Percentiles rank a stretch among this genome's conserved stretches.
Evolutionary conservation across 2,329 filamentous ascomycete species (phyloP).

Genomic region (Alternaria arborescens): DNA sequence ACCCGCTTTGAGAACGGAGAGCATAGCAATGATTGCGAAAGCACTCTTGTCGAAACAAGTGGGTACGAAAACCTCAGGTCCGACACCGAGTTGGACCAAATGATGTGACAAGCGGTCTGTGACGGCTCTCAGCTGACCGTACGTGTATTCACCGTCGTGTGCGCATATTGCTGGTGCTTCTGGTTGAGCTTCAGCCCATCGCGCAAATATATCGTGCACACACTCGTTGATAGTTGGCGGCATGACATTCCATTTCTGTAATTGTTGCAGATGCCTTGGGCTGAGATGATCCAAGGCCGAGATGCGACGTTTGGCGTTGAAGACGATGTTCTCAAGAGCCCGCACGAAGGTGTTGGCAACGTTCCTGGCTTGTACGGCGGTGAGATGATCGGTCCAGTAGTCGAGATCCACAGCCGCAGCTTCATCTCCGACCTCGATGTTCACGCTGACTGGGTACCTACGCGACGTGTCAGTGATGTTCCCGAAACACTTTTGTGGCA

Average conservation of each 20-base stretch:
- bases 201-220: conserved; percentile 41
- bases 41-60: conserved; percentile 52
- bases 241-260: conserved; percentile 44
- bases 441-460: conserved; percentile 56
- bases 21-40: conserved; percentile 49
- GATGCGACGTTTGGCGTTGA: conserved; percentile 45
- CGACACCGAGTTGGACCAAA: conserved; percentile 42
- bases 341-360: conserved; percentile 44
- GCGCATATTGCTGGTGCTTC: conserved; percentile 42
- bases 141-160: conserved; percentile 46
- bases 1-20: conserved; percentile 51
- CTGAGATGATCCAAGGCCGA: conserved; percentile 52
- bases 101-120: conserved; percentile 40
- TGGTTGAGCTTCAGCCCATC: conserved; percentile 35
- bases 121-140: conserved; percentile 38
- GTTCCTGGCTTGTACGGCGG: conserved; percentile 41
- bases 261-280: conserved; percentile 43
- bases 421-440: conserved; percentile 57
- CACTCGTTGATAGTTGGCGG: conserved; percentile 42
- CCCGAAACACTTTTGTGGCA: neutral
- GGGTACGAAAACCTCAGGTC: conserved; percentile 45
- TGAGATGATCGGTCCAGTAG: conserved; percentile 47
- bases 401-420: conserved; percentile 43
- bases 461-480: neutral
- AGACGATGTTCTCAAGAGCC: conserved; percentile 49